Percentiles rank a stretch among this genome's conserved stretches.
These are phyloP conservation scores for Karstenula rhodostoma DNA, from an alignment of 2,329 filamentous ascomycete genomes.

Conservation along the genomic window DNA sequence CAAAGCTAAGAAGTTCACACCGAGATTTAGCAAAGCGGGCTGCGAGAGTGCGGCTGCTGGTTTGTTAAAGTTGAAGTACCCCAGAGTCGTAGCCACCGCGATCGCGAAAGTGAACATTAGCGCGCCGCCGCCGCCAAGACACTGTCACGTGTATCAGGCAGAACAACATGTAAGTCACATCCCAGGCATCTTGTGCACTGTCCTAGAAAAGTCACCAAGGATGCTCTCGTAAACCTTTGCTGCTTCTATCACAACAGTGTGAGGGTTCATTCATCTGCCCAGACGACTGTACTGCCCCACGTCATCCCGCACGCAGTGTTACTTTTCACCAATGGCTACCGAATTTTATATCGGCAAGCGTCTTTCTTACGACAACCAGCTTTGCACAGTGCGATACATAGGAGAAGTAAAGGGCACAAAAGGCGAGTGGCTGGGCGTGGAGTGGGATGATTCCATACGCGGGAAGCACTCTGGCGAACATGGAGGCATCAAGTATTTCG, in stretches of 20 bases:
- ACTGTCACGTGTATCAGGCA: slow-evolving; percentile 8
- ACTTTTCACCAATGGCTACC: slow-evolving; percentile 33
- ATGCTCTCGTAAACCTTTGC: not conserved
- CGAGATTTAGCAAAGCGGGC: not conserved
- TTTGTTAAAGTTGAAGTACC: not conserved
- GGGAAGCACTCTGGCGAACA: slow-evolving; percentile 92
- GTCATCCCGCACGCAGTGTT: slow-evolving; percentile 11
- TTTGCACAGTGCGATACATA: slow-evolving; percentile 86
- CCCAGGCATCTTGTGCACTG: not conserved
- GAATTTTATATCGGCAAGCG: slow-evolving; percentile 71
- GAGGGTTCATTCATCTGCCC: not conserved
- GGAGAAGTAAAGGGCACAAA: slow-evolving; percentile 78
- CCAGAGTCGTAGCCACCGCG: not conserved
- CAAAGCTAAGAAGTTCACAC: not conserved
- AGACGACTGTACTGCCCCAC: slow-evolving; percentile 6
- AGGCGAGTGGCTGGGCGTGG: slow-evolving; percentile 88
- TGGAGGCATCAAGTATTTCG: slow-evolving; percentile 81
- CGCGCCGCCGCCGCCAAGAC: slow-evolving; percentile 4
- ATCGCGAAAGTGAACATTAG: slow-evolving; percentile 1
- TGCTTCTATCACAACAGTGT: slow-evolving; percentile 8
- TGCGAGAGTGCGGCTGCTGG: slow-evolving; percentile 2
- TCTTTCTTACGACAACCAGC: slow-evolving; percentile 76
- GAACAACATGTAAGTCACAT: slow-evolving; percentile 4
- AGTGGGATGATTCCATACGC: slow-evolving; percentile 89
- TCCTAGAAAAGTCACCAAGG: not conserved